A percentile compares a stretch with the other conserved stretches of the same genome.
Conservation (phyloP, 768 basidiomycete genomes). For the Kwoniella pini region DNA sequence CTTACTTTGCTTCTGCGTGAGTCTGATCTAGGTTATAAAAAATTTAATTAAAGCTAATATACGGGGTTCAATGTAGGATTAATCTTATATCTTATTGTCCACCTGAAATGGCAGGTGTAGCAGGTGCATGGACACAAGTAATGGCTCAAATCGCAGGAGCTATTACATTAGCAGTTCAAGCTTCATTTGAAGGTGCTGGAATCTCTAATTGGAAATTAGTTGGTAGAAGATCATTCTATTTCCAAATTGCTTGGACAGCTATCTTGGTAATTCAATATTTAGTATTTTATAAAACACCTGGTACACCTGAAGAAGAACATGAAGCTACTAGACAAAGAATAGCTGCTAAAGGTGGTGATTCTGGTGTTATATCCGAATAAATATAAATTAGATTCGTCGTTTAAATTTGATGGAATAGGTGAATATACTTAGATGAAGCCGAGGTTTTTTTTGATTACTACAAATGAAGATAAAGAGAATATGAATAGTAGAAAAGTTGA, state of each 20-base stretch:
- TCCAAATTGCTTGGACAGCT: slow-evolving; percentile 40
- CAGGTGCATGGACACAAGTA: slow-evolving; percentile 46
- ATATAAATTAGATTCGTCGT: no score
- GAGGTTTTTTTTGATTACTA: no score
- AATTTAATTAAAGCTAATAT: not conserved
- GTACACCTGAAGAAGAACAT: slow-evolving; percentile 43
- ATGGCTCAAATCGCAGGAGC: slow-evolving; percentile 42
- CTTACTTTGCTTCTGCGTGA: slow-evolving; percentile 26
- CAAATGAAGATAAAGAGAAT: no score
- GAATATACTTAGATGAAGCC: no score
- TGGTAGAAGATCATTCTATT: slow-evolving; percentile 39
- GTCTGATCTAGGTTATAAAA: no score
- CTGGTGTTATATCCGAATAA: slow-evolving; percentile 18
- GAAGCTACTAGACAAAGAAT: slow-evolving; percentile 37
- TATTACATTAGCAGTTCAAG: slow-evolving; percentile 49
- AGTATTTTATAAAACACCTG: slow-evolving; percentile 41
- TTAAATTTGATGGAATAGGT: no score
- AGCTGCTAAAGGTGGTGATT: slow-evolving; percentile 27
- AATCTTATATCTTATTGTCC: slow-evolving; percentile 45
- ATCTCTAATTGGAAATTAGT: slow-evolving; percentile 40
- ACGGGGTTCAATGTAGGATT: slow-evolving; percentile 14
- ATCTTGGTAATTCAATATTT: slow-evolving; percentile 30
- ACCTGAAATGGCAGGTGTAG: slow-evolving; percentile 47
- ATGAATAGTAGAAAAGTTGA: no score
- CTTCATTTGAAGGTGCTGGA: slow-evolving; percentile 38